phyloP scores from a whole-genome alignment of 176 grass and related monocot species.

The Ensete ventricosum region DNA sequence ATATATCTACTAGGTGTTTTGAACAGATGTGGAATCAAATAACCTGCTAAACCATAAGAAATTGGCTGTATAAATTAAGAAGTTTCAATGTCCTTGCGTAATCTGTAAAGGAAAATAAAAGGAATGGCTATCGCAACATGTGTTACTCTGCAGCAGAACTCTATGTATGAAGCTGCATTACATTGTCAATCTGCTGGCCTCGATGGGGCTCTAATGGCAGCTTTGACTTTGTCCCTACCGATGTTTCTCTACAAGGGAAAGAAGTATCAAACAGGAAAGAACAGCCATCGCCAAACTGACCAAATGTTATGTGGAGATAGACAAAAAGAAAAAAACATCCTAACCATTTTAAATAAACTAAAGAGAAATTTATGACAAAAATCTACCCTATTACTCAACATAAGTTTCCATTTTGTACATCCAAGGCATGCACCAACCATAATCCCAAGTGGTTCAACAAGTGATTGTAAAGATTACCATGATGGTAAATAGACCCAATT shows the following conservation, averaged over 20 bases:
- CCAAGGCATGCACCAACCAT: constrained; percentile 66
- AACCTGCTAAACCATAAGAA: too few relatives aligned
- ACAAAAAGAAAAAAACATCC: background rate
- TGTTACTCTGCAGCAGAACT: background rate
- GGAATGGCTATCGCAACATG: background rate
- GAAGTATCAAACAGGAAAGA: background rate
- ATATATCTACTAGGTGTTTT: too few relatives aligned
- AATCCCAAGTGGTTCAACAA: constrained; percentile 70
- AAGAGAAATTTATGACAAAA: too few relatives aligned
- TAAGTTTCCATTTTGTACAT: too few relatives aligned
- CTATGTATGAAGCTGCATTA: constrained; percentile 3
- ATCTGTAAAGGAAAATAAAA: background rate
- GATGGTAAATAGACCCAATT: constrained; percentile 81
- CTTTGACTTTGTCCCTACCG: constrained; percentile 84
- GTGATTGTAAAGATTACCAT: constrained; percentile 98
- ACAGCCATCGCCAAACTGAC: background rate
- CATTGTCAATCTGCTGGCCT: constrained; percentile 96
- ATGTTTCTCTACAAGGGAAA: constrained; percentile 44
- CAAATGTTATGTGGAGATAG: background rate
- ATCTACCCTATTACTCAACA: too few relatives aligned
- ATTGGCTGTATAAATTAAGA: too few relatives aligned
- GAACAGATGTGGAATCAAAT: too few relatives aligned
- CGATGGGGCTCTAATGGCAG: constrained; percentile 91
- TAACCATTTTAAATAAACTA: background rate
- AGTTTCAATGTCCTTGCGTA: too few relatives aligned